phyloP scores from a whole-genome alignment of 169 alveolate species.

The Plasmodium yoelii region DNA sequence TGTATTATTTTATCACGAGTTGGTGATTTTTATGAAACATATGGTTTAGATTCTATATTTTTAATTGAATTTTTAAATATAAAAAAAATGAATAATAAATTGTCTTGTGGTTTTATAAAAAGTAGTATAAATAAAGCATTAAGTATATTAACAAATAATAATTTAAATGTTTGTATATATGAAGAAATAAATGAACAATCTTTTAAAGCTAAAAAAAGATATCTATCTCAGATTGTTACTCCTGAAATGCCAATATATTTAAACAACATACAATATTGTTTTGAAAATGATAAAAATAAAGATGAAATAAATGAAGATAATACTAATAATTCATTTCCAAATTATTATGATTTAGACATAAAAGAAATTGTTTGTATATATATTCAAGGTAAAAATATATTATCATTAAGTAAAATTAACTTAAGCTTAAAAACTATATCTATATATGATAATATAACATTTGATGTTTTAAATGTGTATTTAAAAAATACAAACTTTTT shows the following conservation, averaged over 20 bases:
- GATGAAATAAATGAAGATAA: background rate
- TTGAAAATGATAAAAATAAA: background rate
- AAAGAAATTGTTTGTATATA: conserved; percentile 74
- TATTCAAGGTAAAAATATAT: conserved; percentile 61
- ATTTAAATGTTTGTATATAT: conserved; percentile 73
- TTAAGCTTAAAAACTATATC: conserved; percentile 66
- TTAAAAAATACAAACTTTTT: conserved; percentile 61
- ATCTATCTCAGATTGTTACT: conserved; percentile 76
- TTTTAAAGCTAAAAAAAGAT: conserved; percentile 59
- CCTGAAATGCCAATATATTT: conserved; percentile 79
- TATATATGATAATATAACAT: conserved; percentile 61
- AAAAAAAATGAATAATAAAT: conserved; percentile 74
- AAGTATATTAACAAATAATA: conserved; percentile 57
- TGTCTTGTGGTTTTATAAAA: conserved; percentile 76
- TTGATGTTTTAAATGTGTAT: conserved; percentile 69
- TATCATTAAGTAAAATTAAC: conserved; percentile 69
- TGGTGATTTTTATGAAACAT: conserved; percentile 81
- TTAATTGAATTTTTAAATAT: conserved; percentile 79
- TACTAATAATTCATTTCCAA: conserved; percentile 2
- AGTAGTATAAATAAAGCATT: conserved; percentile 72
- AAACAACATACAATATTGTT: conserved; percentile 72
- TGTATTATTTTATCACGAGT: conserved; percentile 77
- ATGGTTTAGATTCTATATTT: conserved; percentile 83
- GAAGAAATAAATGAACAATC: conserved; percentile 76
- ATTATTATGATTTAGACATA: conserved; percentile 35